Evolutionary conservation across 148 eudicot genomes (phyloP).

Genomic region (Silene uniflora): DNA sequence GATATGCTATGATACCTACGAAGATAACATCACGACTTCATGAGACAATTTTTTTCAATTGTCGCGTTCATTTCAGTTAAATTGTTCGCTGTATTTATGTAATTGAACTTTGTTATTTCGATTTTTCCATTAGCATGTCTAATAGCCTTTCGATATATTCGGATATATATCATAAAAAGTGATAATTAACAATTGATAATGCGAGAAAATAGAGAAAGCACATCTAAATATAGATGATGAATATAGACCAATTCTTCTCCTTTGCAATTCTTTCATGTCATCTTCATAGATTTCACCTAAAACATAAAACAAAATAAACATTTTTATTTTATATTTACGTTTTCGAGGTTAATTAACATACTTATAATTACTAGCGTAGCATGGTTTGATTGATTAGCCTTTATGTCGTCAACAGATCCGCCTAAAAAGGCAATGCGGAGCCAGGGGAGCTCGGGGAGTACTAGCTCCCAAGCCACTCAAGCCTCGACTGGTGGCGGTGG

Average conservation of each 20-base stretch:
- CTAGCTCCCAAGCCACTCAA: conserved; percentile 22
- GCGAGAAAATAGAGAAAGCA: conserved; percentile 4
- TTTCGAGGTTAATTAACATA: not conserved
- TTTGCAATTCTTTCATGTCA: not conserved
- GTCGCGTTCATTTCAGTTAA: no score
- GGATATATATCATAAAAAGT: no score
- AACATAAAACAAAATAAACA: not conserved
- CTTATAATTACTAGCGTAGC: not conserved
- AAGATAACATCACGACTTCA: no score
- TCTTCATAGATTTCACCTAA: not conserved
- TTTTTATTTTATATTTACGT: not conserved
- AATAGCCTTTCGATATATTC: not conserved
- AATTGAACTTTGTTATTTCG: no score
- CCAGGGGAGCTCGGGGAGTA: conserved; percentile 32
- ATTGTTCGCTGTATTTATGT: no score
- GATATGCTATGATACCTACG: no score
- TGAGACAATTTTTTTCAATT: no score
- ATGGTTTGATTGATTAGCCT: not conserved
- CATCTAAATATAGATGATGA: conserved; percentile 8
- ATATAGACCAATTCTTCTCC: not conserved
- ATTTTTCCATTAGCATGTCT: not conserved
- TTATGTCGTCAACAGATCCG: conserved; percentile 20
- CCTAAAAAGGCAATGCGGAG: conserved; percentile 34
- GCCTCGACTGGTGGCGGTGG: conserved; percentile 23
- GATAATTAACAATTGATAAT: not conserved